Conservation (phyloP, 805 yeast species). For the Candida taoyuanica region DNA sequence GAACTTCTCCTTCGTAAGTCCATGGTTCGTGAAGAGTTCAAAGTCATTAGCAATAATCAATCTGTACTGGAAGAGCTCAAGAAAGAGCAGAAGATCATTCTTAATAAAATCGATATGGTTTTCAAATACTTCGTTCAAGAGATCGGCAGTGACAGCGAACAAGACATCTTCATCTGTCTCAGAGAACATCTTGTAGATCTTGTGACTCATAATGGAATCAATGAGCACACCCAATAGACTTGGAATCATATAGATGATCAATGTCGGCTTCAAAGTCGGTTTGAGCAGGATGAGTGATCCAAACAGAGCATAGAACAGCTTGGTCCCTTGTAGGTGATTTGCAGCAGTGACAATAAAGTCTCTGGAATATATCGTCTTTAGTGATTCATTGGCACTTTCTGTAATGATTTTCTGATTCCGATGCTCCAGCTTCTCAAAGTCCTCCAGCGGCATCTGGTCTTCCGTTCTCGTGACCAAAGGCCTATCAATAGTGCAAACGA, state of each 20-base stretch:
- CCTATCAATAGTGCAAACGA: constrained; percentile 9
- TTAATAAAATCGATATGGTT: constrained; percentile 18
- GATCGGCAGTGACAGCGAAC: neutral
- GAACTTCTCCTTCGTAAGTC: constrained; percentile 34
- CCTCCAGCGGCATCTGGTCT: neutral
- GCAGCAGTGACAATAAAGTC: constrained; percentile 27
- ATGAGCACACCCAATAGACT: constrained; percentile 33
- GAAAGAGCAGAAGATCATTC: constrained; percentile 41
- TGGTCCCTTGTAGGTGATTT: constrained; percentile 16
- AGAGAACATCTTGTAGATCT: constrained; percentile 3
- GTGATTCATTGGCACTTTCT: constrained; percentile 9
- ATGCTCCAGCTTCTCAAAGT: neutral
- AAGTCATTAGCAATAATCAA: constrained; percentile 61
- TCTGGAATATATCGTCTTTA: constrained; percentile 17
- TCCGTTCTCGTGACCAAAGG: constrained; percentile 11
- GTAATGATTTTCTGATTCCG: constrained; percentile 8
- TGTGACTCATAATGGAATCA: constrained; percentile 22
- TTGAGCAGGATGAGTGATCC: constrained; percentile 33
- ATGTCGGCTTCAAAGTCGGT: constrained; percentile 34
- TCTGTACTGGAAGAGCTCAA: constrained; percentile 65
- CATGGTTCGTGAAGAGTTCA: constrained; percentile 45
- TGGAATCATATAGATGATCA: constrained; percentile 41
- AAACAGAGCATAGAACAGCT: constrained; percentile 24
- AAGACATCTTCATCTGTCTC: constrained; percentile 6
- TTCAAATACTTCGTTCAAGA: constrained; percentile 17